Percentiles rank a stretch among this genome's conserved stretches.
Conservation (phyloP, 1,284 basidiomycete genomes). For the Flammula alnicola region DNA sequence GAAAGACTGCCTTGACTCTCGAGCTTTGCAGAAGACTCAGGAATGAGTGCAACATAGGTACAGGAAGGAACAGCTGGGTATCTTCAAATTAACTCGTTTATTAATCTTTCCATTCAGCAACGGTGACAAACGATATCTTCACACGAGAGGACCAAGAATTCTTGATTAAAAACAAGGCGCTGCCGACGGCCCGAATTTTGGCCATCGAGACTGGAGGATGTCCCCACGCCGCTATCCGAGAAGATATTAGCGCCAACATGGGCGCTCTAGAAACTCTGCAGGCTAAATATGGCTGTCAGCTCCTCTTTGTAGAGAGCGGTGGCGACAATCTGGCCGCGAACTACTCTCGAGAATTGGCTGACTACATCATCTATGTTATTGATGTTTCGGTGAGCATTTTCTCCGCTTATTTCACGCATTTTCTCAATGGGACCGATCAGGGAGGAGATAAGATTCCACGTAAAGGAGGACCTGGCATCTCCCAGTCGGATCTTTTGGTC, state of each 20-base stretch:
- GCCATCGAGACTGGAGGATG: constrained; percentile 98
- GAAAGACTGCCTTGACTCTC: constrained; percentile 94
- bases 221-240: constrained; percentile 94
- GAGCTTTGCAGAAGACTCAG: constrained; percentile 89
- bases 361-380: constrained; percentile 97
- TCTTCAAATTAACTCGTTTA: background rate
- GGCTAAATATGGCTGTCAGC: constrained; percentile 82
- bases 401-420: constrained; percentile 7
- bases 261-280: constrained; percentile 95
- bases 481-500: constrained; percentile 92
- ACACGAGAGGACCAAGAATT: constrained; percentile 98
- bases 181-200: constrained; percentile 85
- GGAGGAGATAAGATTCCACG: constrained; percentile 98
- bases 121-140: constrained; percentile 97
- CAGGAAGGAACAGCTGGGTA: too few species aligned
- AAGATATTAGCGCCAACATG: constrained; percentile 97
- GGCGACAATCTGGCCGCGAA: constrained; percentile 97
- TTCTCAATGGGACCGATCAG: constrained; percentile 37
- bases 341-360: constrained; percentile 94
- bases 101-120: constrained; percentile 56
- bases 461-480: constrained; percentile 97
- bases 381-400: constrained; percentile 79
- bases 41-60: constrained; percentile 88
- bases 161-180: constrained; percentile 89
- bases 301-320: constrained; percentile 93